Percentiles rank a stretch among this genome's conserved stretches.
phyloP scores from a whole-genome alignment of 228 moss, liverwort and hornwort genomes.

The Sphagnum magellanicum region DNA sequence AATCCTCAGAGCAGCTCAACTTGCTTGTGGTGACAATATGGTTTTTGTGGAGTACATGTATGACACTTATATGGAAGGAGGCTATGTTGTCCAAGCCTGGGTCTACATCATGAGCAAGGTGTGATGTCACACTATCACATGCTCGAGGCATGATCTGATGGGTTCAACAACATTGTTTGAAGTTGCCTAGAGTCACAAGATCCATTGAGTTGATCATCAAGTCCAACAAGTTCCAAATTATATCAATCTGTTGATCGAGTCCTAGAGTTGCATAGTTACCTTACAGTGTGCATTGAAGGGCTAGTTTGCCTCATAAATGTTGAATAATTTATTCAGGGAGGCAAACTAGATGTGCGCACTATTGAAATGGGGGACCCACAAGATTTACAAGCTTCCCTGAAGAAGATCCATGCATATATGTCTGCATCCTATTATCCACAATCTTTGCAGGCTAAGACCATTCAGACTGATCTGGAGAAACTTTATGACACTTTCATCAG shows the following conservation, averaged over 20 bases:
- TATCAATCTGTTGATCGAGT: neutral
- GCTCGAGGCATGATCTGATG: neutral
- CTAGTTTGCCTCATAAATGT: neutral
- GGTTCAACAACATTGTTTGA: neutral
- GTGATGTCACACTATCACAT: neutral
- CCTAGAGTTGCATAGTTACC: neutral
- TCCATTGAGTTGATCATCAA: neutral
- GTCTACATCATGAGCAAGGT: no score
- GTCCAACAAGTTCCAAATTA: neutral
- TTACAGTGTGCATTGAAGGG: neutral
- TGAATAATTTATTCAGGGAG: conserved; percentile 1
- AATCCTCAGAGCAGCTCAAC: conserved; percentile 2
- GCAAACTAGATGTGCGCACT: conserved; percentile 4
- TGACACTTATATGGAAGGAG: neutral
- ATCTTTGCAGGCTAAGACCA: neutral
- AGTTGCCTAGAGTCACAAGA: neutral
- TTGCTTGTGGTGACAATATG: conserved; percentile 9
- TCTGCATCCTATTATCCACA: neutral
- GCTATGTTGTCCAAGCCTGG: no score
- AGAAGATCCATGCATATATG: neutral
- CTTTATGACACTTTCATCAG: conserved; percentile 10
- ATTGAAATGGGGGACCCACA: neutral
- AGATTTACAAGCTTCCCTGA: neutral
- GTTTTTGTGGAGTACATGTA: conserved; percentile 14
- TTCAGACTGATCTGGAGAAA: neutral